These are phyloP conservation scores for Orbilia ellipsospora DNA, from an alignment of 2,329 filamentous ascomycete genomes.

Conservation along the genomic window DNA sequence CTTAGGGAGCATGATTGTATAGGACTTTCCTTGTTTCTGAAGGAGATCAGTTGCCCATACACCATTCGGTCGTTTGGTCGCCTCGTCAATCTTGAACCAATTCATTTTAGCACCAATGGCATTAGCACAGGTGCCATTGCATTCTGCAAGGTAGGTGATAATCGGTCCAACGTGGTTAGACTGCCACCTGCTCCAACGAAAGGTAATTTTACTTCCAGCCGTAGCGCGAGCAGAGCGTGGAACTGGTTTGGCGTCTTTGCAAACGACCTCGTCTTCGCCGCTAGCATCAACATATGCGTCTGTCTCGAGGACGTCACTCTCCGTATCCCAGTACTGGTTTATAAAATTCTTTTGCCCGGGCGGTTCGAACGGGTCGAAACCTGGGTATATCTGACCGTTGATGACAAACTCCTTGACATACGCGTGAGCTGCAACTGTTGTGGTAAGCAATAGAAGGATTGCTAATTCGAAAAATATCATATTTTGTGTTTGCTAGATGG, in stretches of 20 bases:
- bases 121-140: conserved; percentile 62
- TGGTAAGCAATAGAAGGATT: too few species aligned
- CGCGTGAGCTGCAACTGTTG: conserved; percentile 31
- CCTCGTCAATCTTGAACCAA: background rate
- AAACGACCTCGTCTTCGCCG: background rate
- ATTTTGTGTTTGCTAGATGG: too few species aligned
- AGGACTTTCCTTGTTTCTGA: conserved; percentile 67
- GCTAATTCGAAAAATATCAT: too few species aligned
- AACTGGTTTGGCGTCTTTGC: conserved; percentile 24
- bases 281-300: background rate
- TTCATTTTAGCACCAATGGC: conserved; percentile 62
- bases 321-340: background rate
- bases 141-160: conserved; percentile 65
- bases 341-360: background rate
- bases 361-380: background rate
- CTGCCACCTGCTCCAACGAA: conserved; percentile 67
- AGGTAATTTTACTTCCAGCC: conserved; percentile 65
- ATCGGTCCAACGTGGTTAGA: conserved; percentile 66
- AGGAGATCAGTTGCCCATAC: background rate
- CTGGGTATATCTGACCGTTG: background rate
- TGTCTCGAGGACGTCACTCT: background rate
- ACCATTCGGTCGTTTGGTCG: background rate
- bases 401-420: conserved; percentile 54
- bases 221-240: conserved; percentile 62
- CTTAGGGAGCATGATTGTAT: conserved; percentile 62